Base-by-base conservation (phyloP, 2,329 filamentous ascomycete genomes). In the Bretziella fagacearum region DNA sequence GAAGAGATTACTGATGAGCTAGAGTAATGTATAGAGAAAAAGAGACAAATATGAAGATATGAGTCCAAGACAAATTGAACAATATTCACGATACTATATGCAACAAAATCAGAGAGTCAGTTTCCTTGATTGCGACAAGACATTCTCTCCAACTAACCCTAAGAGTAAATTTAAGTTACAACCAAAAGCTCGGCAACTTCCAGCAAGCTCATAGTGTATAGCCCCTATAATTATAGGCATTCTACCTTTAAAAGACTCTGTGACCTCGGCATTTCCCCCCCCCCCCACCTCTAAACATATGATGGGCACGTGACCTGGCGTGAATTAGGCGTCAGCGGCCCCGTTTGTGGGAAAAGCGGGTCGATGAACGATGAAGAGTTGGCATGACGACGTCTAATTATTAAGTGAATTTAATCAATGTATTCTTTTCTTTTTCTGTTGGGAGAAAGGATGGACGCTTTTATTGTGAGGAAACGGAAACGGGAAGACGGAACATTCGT, bases 391-490 rank as follows among this genome's bases (percentile, higher is more conserved):
- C n/a, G n/a, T n/a, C n/a, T n/a, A n/a, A n/a, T n/a, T n/a, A n/a
- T n/a, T n/a, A n/a, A n/a, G n/a, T n/a, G n/a, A n/a, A n/a, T n/a
- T n/a, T n/a, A n/a, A n/a, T n/a, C n/a, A n/a, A n/a, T n/a, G n/a
- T n/a, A n/a, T n/a, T n/a, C n/a, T n/a, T n/a, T n/a, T n/a, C n/a
- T n/a, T n/a, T n/a, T n/a, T n/a, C n/a, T n/a, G n/a, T n/a, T n/a
- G n/a, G n/a, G n/a, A n/a, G n/a, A n/a, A n/a, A 13, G 22, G 42
- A 79, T 79, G 75, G 70, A 78, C 53, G 60, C 68, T 23, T 79
- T 77, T 56, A 59, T 79, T 47, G 67, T 65, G 7, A 62, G 66
- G 48, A 78, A 76, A 59, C 69, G 73, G 47, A 77, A 63, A 48
- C 49, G 52, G 18, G 57, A 53, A 41, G 53, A 54, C 20, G 55